phyloP scores from a whole-genome alignment of 768 basidiomycete species.

The Agaricus blazei region DNA sequence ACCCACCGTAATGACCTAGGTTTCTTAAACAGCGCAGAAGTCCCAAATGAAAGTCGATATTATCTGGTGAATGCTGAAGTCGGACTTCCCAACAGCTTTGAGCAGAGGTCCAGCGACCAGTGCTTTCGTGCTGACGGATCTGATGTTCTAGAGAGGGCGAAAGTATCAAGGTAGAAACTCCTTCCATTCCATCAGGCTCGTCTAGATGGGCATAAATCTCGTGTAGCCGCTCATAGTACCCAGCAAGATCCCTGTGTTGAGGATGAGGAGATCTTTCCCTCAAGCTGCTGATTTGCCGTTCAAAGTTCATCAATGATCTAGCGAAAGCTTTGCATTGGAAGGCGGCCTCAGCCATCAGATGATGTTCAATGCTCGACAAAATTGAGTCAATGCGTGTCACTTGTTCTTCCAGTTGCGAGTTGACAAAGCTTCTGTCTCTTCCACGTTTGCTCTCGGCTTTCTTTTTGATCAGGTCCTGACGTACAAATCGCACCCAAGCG shows the following conservation, averaged over 20 bases:
- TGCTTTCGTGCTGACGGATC: conserved; percentile 96
- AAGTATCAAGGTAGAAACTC: conserved; percentile 83
- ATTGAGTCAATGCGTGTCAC: conserved; percentile 74
- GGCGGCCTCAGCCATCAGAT: conserved; percentile 90
- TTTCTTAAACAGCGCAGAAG: conserved; percentile 88
- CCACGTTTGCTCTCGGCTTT: conserved; percentile 47
- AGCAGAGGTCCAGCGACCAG: conserved; percentile 95
- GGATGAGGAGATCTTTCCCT: conserved; percentile 31
- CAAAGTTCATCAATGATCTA: conserved; percentile 91
- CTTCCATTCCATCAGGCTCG: conserved; percentile 99
- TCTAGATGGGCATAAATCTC: conserved; percentile 95
- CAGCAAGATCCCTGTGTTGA: conserved; percentile 46
- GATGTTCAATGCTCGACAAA: conserved; percentile 76
- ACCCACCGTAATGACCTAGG: conserved; percentile 92
- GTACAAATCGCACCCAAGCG: conserved; percentile 76
- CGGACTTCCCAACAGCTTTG: conserved; percentile 99
- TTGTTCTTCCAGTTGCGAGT: conserved; percentile 47
- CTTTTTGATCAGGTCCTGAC: conserved; percentile 54
- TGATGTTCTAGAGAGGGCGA: conserved; percentile 92
- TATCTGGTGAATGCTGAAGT: conserved; percentile 86
- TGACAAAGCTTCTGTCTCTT: conserved; percentile 27
- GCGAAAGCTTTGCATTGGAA: conserved; percentile 94
- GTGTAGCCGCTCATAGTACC: conserved; percentile 85
- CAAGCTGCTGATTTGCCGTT: conserved; percentile 67
- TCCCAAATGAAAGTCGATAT: conserved; percentile 84